These are phyloP conservation scores for Nemania diffusa DNA, from an alignment of 2,329 filamentous ascomycete species.

Conservation along the genomic window DNA sequence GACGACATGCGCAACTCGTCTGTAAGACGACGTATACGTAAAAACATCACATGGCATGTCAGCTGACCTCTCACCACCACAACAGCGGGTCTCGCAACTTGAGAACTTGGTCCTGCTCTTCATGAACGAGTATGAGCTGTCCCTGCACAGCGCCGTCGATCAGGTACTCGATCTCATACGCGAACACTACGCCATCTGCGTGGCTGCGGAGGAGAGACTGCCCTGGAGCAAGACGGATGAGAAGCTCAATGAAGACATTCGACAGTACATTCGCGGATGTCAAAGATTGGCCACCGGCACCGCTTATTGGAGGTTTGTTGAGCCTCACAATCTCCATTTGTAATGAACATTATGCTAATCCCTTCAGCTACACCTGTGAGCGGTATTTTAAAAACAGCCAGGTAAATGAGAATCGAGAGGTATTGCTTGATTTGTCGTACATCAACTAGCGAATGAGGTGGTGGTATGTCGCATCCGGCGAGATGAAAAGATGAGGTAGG, in stretches of 20 bases:
- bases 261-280: constrained; percentile 44
- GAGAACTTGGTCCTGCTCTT: constrained; percentile 47
- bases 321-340: not conserved
- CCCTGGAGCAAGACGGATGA: constrained; percentile 46
- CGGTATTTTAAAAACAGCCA: constrained; percentile 44
- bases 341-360: constrained; percentile 18
- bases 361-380: constrained; percentile 44
- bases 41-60: not conserved
- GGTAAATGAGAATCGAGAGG: constrained; percentile 42
- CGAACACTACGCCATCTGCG: constrained; percentile 45
- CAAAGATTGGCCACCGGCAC: constrained; percentile 46
- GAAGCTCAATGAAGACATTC: constrained; percentile 43
- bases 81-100: constrained; percentile 45
- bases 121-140: constrained; percentile 44
- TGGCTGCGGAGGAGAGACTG: constrained; percentile 44
- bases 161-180: constrained; percentile 45
- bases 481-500: not conserved
- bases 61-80: constrained; percentile 17
- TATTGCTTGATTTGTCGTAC: constrained; percentile 44
- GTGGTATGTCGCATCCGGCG: not conserved
- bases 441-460: constrained; percentile 13
- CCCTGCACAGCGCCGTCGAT: constrained; percentile 39
- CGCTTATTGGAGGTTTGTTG: constrained; percentile 45
- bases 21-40: too few species aligned
- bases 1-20: not conserved